phyloP scores from a whole-genome alignment of 352 stramenopile genomes.

The Phytophthora hibernalis region DNA sequence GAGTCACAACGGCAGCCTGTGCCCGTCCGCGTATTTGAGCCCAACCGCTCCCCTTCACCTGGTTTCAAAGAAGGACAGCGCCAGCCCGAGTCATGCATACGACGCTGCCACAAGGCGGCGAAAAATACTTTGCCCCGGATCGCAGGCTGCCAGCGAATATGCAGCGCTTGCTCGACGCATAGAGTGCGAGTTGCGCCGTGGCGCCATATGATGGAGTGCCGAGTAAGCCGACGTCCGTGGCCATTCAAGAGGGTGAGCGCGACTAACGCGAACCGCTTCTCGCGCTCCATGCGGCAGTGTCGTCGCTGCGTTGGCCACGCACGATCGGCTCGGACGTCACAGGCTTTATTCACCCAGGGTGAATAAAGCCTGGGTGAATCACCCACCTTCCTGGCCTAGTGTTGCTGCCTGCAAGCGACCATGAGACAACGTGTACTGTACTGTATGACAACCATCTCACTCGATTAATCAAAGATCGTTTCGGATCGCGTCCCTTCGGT shows the following conservation, averaged over 20 bases:
- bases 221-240: constrained; percentile 5
- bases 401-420: constrained; percentile 20
- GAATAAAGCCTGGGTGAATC: too few relatives aligned
- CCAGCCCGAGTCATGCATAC: constrained; percentile 14
- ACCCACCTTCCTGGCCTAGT: constrained; percentile 32
- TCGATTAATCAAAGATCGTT: constrained; percentile 17
- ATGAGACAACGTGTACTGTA: constrained; percentile 1
- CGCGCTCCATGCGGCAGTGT: constrained; percentile 20
- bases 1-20: constrained; percentile 20
- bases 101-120: constrained; percentile 8
- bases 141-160: background rate
- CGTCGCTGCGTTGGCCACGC: constrained; percentile 8
- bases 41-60: constrained; percentile 22
- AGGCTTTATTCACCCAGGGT: constrained; percentile 10
- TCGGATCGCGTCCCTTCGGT: constrained; percentile 19
- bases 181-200: constrained; percentile 14
- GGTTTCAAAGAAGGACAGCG: constrained; percentile 30
- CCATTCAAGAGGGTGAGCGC: constrained; percentile 14
- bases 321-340: constrained; percentile 15
- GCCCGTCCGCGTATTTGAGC: constrained; percentile 8
- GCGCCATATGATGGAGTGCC: constrained; percentile 23
- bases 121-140: background rate
- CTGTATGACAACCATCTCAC: too few relatives aligned
- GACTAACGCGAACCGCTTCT: constrained; percentile 30
- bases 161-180: constrained; percentile 6